phyloP scores from a whole-genome alignment of 192 early-diverging fungal genomes.

The Gonapodya prolifera region DNA sequence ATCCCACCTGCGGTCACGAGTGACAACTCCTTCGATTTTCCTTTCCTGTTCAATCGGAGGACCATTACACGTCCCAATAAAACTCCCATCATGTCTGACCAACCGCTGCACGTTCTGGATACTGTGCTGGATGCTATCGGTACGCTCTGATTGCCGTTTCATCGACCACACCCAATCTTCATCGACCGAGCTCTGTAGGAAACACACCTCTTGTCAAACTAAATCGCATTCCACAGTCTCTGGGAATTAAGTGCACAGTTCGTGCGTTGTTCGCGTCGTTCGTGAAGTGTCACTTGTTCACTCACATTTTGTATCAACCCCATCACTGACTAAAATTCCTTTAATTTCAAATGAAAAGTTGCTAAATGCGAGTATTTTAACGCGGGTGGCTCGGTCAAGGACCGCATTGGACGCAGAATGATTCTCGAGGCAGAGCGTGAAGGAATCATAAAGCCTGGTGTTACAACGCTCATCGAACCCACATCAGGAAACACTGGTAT shows the following conservation, averaged over 20 bases:
- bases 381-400: slow-evolving; percentile 97
- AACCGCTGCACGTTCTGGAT: background rate
- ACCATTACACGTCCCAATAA: no score
- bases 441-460: slow-evolving; percentile 81
- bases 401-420: slow-evolving; percentile 95
- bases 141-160: background rate
- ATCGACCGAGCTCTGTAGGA: slow-evolving; percentile 24
- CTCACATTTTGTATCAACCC: background rate
- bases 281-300: background rate
- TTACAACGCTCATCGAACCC: slow-evolving; percentile 87
- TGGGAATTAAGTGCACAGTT: slow-evolving; percentile 90
- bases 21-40: no score
- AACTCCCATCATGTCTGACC: background rate
- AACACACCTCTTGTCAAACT: slow-evolving; percentile 91
- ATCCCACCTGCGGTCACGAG: no score
- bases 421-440: slow-evolving; percentile 87
- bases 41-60: no score
- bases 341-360: slow-evolving; percentile 18
- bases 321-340: slow-evolving; percentile 8
- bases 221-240: slow-evolving; percentile 70
- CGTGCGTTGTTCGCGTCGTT: slow-evolving; percentile 29
- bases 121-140: background rate
- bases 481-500: slow-evolving; percentile 99
- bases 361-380: slow-evolving; percentile 99
- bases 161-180: background rate